Percentiles rank a stretch among this genome's conserved stretches.
phyloP scores from a whole-genome alignment of 495 filamentous ascomycete genomes.

The Penicillium bialowiezense region DNA sequence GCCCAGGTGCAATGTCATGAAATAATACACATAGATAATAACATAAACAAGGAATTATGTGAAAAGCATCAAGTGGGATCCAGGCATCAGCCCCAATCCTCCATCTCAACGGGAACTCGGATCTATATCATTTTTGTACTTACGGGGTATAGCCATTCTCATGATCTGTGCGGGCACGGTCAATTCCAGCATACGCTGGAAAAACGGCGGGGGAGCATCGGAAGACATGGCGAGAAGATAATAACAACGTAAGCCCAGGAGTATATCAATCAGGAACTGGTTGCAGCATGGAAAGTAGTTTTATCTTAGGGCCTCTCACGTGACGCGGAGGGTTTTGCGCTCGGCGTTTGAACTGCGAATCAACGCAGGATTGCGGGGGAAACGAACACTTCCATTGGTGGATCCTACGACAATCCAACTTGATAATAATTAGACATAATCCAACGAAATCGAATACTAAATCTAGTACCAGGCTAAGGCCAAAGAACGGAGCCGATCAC shows the following conservation, averaged over 20 bases:
- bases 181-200: constrained; percentile 20
- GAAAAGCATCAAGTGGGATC: background rate
- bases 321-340: background rate
- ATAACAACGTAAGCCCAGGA: background rate
- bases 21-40: no score
- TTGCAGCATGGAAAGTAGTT: no score
- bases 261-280: no score
- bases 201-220: constrained; percentile 14
- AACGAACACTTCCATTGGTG: background rate
- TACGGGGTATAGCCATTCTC: constrained; percentile 33
- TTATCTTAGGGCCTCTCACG: no score
- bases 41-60: background rate
- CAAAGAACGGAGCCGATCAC: constrained; percentile 7
- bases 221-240: constrained; percentile 12
- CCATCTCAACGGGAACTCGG: background rate
- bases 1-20: no score
- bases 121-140: constrained; percentile 11
- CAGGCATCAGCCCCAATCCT: background rate
- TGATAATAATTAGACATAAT: background rate
- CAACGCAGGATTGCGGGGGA: background rate
- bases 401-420: background rate
- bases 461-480: constrained; percentile 17
- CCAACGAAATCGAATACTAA: constrained; percentile 8
- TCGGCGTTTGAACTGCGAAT: constrained; percentile 4
- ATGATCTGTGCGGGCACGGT: constrained; percentile 32